Evolutionary conservation across 2,329 filamentous ascomycete genomes (phyloP).

Genomic region (Penicillium sp.): DNA sequence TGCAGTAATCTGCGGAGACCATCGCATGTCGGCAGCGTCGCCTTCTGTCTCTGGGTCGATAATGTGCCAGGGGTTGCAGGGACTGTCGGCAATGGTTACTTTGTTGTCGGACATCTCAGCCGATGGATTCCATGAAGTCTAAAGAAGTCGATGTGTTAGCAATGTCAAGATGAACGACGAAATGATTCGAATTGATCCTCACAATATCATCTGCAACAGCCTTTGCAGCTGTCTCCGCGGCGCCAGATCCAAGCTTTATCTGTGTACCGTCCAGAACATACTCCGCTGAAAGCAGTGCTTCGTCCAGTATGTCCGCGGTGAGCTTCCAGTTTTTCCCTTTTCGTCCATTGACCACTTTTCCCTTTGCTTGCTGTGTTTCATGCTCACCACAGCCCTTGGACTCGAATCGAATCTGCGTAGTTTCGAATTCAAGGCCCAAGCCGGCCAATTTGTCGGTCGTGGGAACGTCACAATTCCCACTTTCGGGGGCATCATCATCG

Average conservation of each 20-base stretch:
- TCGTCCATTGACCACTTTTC: neutral
- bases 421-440: neutral
- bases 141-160: neutral
- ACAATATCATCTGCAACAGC: neutral
- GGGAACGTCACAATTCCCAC: too few relatives aligned
- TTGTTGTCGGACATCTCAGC: neutral
- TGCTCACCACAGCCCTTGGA: neutral
- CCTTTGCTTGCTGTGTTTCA: neutral
- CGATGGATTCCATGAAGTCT: neutral
- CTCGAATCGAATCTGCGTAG: neutral
- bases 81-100: neutral
- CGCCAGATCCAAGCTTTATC: neutral
- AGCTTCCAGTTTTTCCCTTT: neutral
- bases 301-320: neutral
- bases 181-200: neutral
- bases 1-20: neutral
- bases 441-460: neutral
- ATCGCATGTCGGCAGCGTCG: neutral
- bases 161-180: neutral
- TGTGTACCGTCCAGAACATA: neutral
- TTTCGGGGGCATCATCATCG: too few relatives aligned
- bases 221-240: neutral
- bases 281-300: neutral
- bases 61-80: neutral
- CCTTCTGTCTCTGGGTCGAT: neutral